Evolutionary conservation across 352 stramenopile genomes (phyloP).

Genomic region (Achlya hypogyna): DNA sequence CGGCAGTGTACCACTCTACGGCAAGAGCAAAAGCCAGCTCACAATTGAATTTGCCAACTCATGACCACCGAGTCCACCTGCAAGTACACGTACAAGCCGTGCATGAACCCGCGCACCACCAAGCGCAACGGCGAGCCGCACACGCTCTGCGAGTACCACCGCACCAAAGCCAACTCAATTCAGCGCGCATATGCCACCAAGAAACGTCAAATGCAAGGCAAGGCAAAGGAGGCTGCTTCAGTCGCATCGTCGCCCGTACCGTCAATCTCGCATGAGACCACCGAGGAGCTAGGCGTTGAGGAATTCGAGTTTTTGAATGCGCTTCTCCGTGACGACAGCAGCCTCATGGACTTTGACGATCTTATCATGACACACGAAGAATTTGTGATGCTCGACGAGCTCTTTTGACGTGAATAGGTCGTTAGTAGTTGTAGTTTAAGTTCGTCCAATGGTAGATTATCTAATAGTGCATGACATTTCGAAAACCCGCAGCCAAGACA

Average conservation of each 20-base stretch:
- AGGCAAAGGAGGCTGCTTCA: not conserved
- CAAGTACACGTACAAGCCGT: constrained; percentile 17
- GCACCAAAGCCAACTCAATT: constrained; percentile 14
- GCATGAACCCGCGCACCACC: constrained; percentile 6
- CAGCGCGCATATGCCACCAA: constrained; percentile 9
- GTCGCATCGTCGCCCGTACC: not conserved
- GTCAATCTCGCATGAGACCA: not conserved
- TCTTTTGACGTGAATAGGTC: not conserved
- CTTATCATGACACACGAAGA: not conserved
- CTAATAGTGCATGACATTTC: not conserved
- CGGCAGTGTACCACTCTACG: not conserved
- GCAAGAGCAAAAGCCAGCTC: not conserved
- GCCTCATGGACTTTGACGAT: not conserved
- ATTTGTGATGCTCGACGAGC: not conserved
- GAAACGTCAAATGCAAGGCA: not conserved
- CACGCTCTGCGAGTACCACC: constrained; percentile 9
- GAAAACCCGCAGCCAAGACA: not conserved
- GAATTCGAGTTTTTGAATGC: not conserved
- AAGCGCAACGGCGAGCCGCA: constrained; percentile 18
- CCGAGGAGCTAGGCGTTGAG: not conserved
- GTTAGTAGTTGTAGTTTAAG: not conserved
- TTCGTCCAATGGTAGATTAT: too few species aligned
- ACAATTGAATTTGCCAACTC: not conserved
- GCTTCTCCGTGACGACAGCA: not conserved
- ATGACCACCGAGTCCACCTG: not conserved